These are phyloP conservation scores for Ustilago shanxiensis DNA, from an alignment of 1,284 basidiomycete species.

Conservation along the genomic window DNA sequence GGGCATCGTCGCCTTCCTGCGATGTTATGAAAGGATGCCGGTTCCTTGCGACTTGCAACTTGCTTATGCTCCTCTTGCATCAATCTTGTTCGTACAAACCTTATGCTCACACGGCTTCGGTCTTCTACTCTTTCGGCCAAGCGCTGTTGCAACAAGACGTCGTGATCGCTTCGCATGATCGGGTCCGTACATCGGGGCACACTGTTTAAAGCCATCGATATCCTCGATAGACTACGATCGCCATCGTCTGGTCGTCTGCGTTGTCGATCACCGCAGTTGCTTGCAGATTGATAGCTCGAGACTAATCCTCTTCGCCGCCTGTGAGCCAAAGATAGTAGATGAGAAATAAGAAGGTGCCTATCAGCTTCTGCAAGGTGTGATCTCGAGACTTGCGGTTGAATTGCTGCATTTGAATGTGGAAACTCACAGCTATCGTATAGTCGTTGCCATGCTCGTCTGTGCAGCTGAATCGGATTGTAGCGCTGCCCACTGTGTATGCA, in stretches of 20 bases:
- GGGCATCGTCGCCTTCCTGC: too few relatives aligned
- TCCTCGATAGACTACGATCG: not conserved
- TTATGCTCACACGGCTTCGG: not conserved
- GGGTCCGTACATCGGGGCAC: not conserved
- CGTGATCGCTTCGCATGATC: not conserved
- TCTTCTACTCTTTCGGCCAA: not conserved
- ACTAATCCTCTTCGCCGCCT: constrained; percentile 25
- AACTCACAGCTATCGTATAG: constrained; percentile 18
- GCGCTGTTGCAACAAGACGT: not conserved
- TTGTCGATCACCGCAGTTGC: not conserved
- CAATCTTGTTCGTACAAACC: not conserved
- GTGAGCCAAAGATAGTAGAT: not conserved
- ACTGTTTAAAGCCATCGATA: not conserved
- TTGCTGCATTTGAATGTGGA: not conserved
- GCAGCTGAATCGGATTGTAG: constrained; percentile 33
- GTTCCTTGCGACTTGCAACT: not conserved
- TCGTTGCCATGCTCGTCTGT: constrained; percentile 10
- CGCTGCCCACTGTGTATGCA: constrained; percentile 31
- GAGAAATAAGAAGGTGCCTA: not conserved
- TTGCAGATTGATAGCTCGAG: constrained; percentile 45
- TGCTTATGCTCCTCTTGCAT: not conserved
- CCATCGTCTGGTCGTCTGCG: not conserved
- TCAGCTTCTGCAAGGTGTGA: constrained; percentile 1
- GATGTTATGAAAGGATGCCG: not conserved
- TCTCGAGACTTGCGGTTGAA: not conserved